Evolutionary conservation across 1,139 yeast species (phyloP).

Genomic region (Taphrina populina): DNA sequence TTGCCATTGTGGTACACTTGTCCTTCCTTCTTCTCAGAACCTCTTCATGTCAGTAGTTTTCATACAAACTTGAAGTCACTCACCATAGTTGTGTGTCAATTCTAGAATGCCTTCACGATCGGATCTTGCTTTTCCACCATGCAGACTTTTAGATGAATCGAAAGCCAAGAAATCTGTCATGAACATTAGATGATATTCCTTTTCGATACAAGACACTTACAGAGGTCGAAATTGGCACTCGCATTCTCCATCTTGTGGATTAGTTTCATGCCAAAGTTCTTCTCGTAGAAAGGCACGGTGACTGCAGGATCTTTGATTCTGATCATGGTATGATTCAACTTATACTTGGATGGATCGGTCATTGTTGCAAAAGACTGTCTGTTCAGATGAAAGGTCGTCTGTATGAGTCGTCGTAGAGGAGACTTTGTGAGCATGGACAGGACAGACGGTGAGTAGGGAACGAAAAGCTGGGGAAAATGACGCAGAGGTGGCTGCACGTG

Average conservation of each 20-base stretch:
- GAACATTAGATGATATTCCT: not conserved
- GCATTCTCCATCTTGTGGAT: slow-evolving; percentile 57
- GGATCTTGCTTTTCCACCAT: slow-evolving; percentile 54
- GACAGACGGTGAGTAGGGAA: too few species aligned
- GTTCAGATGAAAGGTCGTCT: slow-evolving; percentile 10
- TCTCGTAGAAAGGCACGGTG: slow-evolving; percentile 69
- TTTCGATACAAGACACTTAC: not conserved
- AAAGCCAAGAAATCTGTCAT: slow-evolving; percentile 57
- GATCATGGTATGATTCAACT: slow-evolving; percentile 49
- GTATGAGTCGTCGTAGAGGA: slow-evolving; percentile 2
- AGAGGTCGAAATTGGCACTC: slow-evolving; percentile 61
- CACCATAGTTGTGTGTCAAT: slow-evolving; percentile 69
- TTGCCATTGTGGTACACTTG: slow-evolving; percentile 74
- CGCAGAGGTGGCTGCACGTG: too few species aligned
- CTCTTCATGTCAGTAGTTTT: not conserved
- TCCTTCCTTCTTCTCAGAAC: slow-evolving; percentile 28
- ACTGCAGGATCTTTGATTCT: slow-evolving; percentile 79
- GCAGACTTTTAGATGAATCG: slow-evolving; percentile 51
- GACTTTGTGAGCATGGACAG: slow-evolving; percentile 9
- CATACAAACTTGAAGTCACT: slow-evolving; percentile 51
- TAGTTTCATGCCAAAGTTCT: slow-evolving; percentile 71
- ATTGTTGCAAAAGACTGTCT: slow-evolving; percentile 20
- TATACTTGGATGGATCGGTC: slow-evolving; percentile 40
- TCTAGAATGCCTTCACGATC: slow-evolving; percentile 44
- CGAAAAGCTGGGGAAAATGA: too few species aligned